These are phyloP conservation scores for Podaxis sp. DNA, from an alignment of 768 basidiomycete genomes.

Conservation along the genomic window DNA sequence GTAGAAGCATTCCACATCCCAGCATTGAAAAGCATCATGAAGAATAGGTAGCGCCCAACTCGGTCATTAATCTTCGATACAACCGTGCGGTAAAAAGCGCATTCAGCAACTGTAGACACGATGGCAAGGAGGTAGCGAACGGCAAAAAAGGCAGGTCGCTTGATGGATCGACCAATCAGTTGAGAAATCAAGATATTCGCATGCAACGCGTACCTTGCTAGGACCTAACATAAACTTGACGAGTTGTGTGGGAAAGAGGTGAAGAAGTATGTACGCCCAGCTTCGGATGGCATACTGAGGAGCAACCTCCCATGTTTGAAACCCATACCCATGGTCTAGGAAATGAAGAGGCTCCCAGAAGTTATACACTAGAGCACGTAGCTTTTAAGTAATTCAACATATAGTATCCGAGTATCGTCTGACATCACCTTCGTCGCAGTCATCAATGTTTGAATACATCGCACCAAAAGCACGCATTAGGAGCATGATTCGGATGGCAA, in stretches of 20 bases:
- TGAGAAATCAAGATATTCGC: not conserved
- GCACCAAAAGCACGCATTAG: slow-evolving; percentile 79
- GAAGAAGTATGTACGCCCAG: slow-evolving; percentile 89
- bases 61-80: slow-evolving; percentile 82
- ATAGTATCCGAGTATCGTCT: not conserved
- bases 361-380: slow-evolving; percentile 74
- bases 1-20: slow-evolving; percentile 95
- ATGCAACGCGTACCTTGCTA: slow-evolving; percentile 53
- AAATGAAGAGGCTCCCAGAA: slow-evolving; percentile 99
- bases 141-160: slow-evolving; percentile 90
- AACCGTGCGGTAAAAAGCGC: slow-evolving; percentile 77
- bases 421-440: slow-evolving; percentile 90
- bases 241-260: slow-evolving; percentile 65
- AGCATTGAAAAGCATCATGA: slow-evolving; percentile 79
- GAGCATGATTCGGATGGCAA: slow-evolving; percentile 81
- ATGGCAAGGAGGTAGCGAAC: slow-evolving; percentile 77
- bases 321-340: slow-evolving; percentile 78
- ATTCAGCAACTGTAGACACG: slow-evolving; percentile 77
- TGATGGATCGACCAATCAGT: slow-evolving; percentile 12
- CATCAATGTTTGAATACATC: slow-evolving; percentile 94
- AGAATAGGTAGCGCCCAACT: slow-evolving; percentile 91
- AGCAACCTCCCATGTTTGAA: slow-evolving; percentile 98
- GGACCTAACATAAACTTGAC: slow-evolving; percentile 49
- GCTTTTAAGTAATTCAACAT: not conserved
- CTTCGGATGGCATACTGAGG: slow-evolving; percentile 90